Evolutionary conservation across 805 yeast species (phyloP).

Genomic region (Metschnikowia koreensis): DNA sequence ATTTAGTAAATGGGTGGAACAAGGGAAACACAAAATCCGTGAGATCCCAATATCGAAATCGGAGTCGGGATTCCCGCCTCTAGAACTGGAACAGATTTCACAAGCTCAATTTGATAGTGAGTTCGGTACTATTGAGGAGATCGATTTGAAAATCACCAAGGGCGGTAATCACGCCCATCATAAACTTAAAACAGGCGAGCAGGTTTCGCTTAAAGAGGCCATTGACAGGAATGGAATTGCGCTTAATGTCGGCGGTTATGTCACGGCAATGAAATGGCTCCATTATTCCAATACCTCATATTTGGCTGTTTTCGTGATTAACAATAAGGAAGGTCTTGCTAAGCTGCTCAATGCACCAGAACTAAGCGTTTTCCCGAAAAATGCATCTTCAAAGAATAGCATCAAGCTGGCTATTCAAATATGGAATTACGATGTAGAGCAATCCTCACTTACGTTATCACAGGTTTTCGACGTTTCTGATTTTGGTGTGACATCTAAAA

Average conservation of each 20-base stretch:
- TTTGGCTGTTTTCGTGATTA: slow-evolving; percentile 52
- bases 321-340: slow-evolving; percentile 24
- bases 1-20: slow-evolving; percentile 21
- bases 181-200: slow-evolving; percentile 7
- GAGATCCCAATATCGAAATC: slow-evolving; percentile 7
- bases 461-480: slow-evolving; percentile 31
- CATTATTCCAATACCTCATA: slow-evolving; percentile 26
- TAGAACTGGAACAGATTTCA: slow-evolving; percentile 10
- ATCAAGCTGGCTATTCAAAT: slow-evolving; percentile 44
- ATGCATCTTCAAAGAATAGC: not conserved
- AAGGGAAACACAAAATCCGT: slow-evolving; percentile 13
- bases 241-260: slow-evolving; percentile 49
- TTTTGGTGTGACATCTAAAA: slow-evolving; percentile 45
- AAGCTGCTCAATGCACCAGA: slow-evolving; percentile 25
- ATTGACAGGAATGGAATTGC: slow-evolving; percentile 36
- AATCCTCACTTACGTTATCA: slow-evolving; percentile 26
- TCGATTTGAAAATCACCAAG: slow-evolving; percentile 19
- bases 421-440: slow-evolving; percentile 32
- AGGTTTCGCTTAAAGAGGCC: slow-evolving; percentile 14
- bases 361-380: slow-evolving; percentile 29
- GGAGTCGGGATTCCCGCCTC: slow-evolving; percentile 13
- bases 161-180: slow-evolving; percentile 8
- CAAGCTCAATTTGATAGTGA: slow-evolving; percentile 19
- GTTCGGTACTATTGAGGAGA: slow-evolving; percentile 20
- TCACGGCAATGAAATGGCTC: slow-evolving; percentile 56